Conservation (phyloP, 768 basidiomycete genomes). For the Infundibulicybe gibba region DNA sequence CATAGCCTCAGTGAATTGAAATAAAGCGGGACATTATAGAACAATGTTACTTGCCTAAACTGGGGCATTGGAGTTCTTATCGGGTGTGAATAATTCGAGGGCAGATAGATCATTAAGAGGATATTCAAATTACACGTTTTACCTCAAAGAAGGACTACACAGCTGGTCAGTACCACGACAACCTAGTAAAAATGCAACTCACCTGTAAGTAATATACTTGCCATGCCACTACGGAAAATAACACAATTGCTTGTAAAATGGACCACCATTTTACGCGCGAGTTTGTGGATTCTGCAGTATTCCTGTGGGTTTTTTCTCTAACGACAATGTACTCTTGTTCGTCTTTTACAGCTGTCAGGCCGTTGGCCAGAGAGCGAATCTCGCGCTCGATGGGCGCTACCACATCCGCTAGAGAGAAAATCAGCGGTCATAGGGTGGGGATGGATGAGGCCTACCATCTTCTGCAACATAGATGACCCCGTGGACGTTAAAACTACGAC, state of each 20-base stretch:
- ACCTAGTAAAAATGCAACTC: slow-evolving; percentile 13
- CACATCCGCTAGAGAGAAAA: slow-evolving; percentile 41
- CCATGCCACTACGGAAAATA: slow-evolving; percentile 92
- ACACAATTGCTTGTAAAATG: slow-evolving; percentile 80
- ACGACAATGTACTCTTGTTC: slow-evolving; percentile 99
- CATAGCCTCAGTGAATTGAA: too few relatives aligned
- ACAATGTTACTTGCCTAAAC: too few relatives aligned
- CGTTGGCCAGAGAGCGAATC: slow-evolving; percentile 80
- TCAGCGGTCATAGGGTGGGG: not conserved
- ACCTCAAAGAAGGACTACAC: slow-evolving; percentile 85
- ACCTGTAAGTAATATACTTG: slow-evolving; percentile 97
- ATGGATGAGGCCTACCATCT: slow-evolving; percentile 53
- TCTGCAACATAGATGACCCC: slow-evolving; percentile 93
- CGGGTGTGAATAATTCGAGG: too few relatives aligned
- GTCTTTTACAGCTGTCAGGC: slow-evolving; percentile 88
- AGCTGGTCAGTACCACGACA: slow-evolving; percentile 4
- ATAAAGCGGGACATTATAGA: too few relatives aligned
- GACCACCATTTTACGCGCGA: slow-evolving; percentile 99
- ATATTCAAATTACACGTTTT: slow-evolving; percentile 75
- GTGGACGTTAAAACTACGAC: slow-evolving; percentile 90
- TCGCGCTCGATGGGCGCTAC: slow-evolving; percentile 97
- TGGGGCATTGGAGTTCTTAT: too few relatives aligned
- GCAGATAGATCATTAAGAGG: not conserved
- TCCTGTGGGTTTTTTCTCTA: slow-evolving; percentile 86
- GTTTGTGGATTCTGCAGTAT: slow-evolving; percentile 93